Evolutionary conservation across 2,329 filamentous ascomycete species (phyloP).

Genomic region (Incumbomyces delicatus): DNA sequence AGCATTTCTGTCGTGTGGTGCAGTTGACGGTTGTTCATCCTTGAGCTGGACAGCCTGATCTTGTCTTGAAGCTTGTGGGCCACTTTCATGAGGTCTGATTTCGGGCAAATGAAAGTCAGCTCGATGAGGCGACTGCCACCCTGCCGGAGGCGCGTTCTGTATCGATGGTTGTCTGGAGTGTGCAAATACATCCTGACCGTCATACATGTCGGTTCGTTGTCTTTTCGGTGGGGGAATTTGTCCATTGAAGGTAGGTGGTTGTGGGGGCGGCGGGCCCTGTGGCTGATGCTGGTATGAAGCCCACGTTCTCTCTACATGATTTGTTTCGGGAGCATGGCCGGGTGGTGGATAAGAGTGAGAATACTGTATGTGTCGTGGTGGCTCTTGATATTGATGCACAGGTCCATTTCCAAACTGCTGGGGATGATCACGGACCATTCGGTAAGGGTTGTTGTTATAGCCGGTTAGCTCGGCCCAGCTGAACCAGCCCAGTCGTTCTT

Average conservation of each 20-base stretch:
- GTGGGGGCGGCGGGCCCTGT: background rate
- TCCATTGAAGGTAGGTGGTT: slow-evolving; percentile 1
- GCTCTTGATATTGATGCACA: slow-evolving; percentile 2
- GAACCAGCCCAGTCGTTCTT: slow-evolving; percentile 3
- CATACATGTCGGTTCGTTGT: slow-evolving; percentile 7
- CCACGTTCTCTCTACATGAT: slow-evolving; percentile 6
- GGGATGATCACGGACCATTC: slow-evolving; percentile 1
- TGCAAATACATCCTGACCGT: slow-evolving; percentile 6
- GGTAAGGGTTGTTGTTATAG: slow-evolving; percentile 1
- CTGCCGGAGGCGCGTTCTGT: background rate
- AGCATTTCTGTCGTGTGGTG: slow-evolving; percentile 3
- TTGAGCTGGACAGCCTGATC: background rate
- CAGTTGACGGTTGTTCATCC: background rate
- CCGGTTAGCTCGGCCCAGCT: slow-evolving; percentile 5
- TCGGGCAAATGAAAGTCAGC: slow-evolving; percentile 5
- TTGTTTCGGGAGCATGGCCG: slow-evolving; percentile 2
- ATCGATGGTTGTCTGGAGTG: background rate
- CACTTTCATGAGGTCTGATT: slow-evolving; percentile 6
- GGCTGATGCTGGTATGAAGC: slow-evolving; percentile 2
- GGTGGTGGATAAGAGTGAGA: slow-evolving; percentile 1
- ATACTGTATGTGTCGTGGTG: slow-evolving; percentile 2
- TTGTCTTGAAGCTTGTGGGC: background rate
- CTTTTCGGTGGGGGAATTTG: slow-evolving; percentile 5
- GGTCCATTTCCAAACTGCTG: slow-evolving; percentile 2
- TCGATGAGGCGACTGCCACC: slow-evolving; percentile 3